Conservation (phyloP, 176 grass and related monocot genomes). For the Lolium rigidum region DNA sequence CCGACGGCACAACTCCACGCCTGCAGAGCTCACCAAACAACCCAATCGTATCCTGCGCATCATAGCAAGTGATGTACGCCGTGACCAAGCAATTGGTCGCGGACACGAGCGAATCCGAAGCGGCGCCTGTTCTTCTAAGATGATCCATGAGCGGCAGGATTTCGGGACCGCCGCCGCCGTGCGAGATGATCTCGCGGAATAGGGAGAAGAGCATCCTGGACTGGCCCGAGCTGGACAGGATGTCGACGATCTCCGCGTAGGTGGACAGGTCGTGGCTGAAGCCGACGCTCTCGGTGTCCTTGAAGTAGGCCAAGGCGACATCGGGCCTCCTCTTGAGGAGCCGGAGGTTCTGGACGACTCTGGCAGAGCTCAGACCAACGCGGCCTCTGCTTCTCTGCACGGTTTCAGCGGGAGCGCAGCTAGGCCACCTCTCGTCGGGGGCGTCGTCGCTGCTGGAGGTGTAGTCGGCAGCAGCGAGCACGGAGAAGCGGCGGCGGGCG, state of each 20-base stretch:
- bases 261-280: conserved; percentile 66
- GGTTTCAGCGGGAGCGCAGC: not conserved
- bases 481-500: conserved; percentile 33
- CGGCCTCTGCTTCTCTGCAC: not conserved
- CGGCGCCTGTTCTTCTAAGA: conserved; percentile 27
- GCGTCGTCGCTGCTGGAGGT: conserved; percentile 46
- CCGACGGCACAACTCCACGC: conserved; percentile 51
- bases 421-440: conserved; percentile 55
- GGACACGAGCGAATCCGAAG: conserved; percentile 40
- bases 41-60: conserved; percentile 39
- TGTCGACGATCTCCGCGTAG: conserved; percentile 55
- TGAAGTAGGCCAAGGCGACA: conserved; percentile 68
- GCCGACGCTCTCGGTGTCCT: conserved; percentile 49
- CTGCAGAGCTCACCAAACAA: conserved; percentile 52
- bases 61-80: conserved; percentile 43
- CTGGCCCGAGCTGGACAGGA: conserved; percentile 45
- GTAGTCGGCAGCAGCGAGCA: conserved; percentile 35
- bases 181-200: conserved; percentile 52
- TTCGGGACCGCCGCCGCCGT: conserved; percentile 1
- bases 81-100: conserved; percentile 58
- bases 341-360: conserved; percentile 47
- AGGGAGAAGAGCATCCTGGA: conserved; percentile 54
- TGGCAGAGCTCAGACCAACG: conserved; percentile 41
- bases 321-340: conserved; percentile 49
- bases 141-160: conserved; percentile 54